Evolutionary conservation across 176 grass and related monocot genomes (phyloP).

Genomic region (Bothriochloa decipiens): DNA sequence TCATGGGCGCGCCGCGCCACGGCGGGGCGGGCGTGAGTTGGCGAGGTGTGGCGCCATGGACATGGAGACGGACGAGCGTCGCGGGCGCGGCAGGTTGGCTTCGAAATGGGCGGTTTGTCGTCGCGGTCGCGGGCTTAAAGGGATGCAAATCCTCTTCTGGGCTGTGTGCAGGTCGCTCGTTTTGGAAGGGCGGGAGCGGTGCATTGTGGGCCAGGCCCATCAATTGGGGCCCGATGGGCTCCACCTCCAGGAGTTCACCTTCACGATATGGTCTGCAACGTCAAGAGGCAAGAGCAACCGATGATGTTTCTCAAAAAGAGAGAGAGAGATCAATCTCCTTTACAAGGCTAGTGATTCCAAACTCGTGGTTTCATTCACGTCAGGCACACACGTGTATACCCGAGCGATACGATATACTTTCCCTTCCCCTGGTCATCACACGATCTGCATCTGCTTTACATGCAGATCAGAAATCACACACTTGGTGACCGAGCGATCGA

Average conservation of each 20-base stretch:
- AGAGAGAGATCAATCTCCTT: too few species aligned
- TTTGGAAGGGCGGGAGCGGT: too few species aligned
- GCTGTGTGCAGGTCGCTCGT: neutral
- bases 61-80: neutral
- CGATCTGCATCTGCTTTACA: slow-evolving; percentile 4
- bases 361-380: neutral
- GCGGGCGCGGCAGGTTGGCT: neutral
- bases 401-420: too few species aligned
- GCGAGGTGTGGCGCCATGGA: neutral
- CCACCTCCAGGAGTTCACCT: too few species aligned
- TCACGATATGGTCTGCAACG: too few species aligned
- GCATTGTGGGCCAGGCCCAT: neutral
- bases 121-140: neutral
- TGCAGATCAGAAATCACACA: neutral
- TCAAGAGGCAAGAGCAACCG: too few species aligned
- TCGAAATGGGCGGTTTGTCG: neutral
- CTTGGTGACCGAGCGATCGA: neutral
- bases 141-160: neutral
- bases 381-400: neutral
- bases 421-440: slow-evolving; percentile 10
- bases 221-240: too few species aligned
- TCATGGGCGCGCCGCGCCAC: slow-evolving; percentile 22
- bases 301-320: too few species aligned
- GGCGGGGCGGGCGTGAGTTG: neutral
- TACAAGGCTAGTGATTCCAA: too few species aligned